phyloP scores from a whole-genome alignment of 768 basidiomycete genomes.

The Favolaschia claudopus region DNA sequence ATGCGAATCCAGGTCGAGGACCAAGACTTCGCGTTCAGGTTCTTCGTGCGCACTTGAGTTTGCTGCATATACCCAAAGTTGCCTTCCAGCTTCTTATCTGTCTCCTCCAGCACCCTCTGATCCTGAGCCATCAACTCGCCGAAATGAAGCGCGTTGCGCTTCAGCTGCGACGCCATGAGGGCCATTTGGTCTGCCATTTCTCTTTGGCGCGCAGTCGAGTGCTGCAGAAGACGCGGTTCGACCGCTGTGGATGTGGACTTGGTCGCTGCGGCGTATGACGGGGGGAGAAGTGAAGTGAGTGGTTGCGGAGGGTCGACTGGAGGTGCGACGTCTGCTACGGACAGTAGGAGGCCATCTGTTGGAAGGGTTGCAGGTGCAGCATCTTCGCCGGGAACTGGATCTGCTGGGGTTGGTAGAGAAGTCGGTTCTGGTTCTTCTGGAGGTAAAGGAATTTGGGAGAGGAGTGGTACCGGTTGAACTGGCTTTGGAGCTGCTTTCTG shows the following conservation, averaged over 20 bases:
- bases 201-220: constrained; percentile 72
- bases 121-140: constrained; percentile 77
- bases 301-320: constrained; percentile 29
- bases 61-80: constrained; percentile 75
- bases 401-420: constrained; percentile 29
- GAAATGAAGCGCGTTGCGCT: constrained; percentile 84
- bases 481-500: constrained; percentile 53
- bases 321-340: constrained; percentile 40
- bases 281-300: constrained; percentile 36
- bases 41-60: constrained; percentile 66
- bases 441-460: constrained; percentile 62
- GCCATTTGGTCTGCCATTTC: constrained; percentile 78
- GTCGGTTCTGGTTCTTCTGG: constrained; percentile 18
- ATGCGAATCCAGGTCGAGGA: constrained; percentile 79
- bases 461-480: constrained; percentile 53
- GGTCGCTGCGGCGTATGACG: constrained; percentile 38
- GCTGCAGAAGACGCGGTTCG: constrained; percentile 53
- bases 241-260: constrained; percentile 39
- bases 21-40: constrained; percentile 68
- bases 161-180: constrained; percentile 88
- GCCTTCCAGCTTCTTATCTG: constrained; percentile 76
- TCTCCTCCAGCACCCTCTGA: constrained; percentile 69
- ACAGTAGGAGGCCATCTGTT: constrained; percentile 50
- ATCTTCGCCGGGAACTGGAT: constrained; percentile 24
- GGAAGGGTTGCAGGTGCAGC: constrained; percentile 26